phyloP scores from a whole-genome alignment of 495 filamentous ascomycete species.

The Rusavskia elegans region DNA sequence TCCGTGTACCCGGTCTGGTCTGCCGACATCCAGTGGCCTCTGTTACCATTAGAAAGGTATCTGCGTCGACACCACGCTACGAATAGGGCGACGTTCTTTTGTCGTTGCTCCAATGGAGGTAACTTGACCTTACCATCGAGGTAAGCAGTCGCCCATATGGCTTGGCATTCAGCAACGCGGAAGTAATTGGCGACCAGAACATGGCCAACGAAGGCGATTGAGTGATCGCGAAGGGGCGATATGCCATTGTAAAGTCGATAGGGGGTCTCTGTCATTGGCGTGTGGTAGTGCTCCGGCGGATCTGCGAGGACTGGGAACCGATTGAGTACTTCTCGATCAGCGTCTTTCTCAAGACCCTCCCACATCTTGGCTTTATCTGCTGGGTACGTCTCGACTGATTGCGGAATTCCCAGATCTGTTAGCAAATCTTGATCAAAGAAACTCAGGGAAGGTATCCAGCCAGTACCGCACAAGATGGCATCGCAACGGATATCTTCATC shows the following conservation, averaged over 20 bases:
- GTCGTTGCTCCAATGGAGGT: slow-evolving; percentile 14
- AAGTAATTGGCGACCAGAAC: slow-evolving; percentile 20
- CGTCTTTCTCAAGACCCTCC: slow-evolving; percentile 16
- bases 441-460: slow-evolving; percentile 17
- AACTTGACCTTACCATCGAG: slow-evolving; percentile 21
- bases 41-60: slow-evolving; percentile 22
- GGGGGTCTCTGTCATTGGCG: slow-evolving; percentile 14
- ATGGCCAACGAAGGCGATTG: slow-evolving; percentile 26
- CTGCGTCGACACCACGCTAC: slow-evolving; percentile 21
- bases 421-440: slow-evolving; percentile 12
- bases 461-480: slow-evolving; percentile 25
- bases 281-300: slow-evolving; percentile 17
- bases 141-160: slow-evolving; percentile 29
- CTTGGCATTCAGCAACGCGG: slow-evolving; percentile 23
- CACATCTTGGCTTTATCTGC: slow-evolving; percentile 13
- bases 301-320: slow-evolving; percentile 23
- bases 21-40: slow-evolving; percentile 21
- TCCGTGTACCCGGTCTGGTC: slow-evolving; percentile 23
- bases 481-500: slow-evolving; percentile 17
- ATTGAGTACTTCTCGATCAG: slow-evolving; percentile 19
- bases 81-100: slow-evolving; percentile 18
- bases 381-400: slow-evolving; percentile 9
- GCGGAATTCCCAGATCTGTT: slow-evolving; percentile 16
- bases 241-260: slow-evolving; percentile 26
- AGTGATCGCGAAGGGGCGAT: slow-evolving; percentile 19